A percentile compares a stretch with the other conserved stretches of the same genome.
Evolutionary conservation across 1,139 yeast species (phyloP).

Genomic region (Candida labiduridarum): DNA sequence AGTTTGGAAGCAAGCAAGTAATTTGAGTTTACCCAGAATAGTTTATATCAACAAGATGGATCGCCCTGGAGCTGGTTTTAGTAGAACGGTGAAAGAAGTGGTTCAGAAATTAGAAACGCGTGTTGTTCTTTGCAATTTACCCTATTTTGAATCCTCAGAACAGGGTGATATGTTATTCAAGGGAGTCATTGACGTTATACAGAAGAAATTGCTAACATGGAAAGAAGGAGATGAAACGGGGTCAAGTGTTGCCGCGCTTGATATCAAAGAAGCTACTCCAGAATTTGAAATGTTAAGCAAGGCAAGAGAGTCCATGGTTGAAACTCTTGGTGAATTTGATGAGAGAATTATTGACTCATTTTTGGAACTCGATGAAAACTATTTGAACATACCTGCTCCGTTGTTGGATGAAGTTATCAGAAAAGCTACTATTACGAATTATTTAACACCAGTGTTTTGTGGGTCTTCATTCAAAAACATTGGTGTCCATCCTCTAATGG

Average conservation of each 20-base stretch:
- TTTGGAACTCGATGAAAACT: slow-evolving; percentile 70
- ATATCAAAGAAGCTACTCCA: slow-evolving; percentile 35
- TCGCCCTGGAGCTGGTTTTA: slow-evolving; percentile 91
- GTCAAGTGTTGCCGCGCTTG: slow-evolving; percentile 52
- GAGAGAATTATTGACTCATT: slow-evolving; percentile 77
- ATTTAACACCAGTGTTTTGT: slow-evolving; percentile 79
- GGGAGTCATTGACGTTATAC: slow-evolving; percentile 85
- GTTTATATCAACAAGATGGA: slow-evolving; percentile 95
- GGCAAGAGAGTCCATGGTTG: slow-evolving; percentile 77
- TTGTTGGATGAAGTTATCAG: slow-evolving; percentile 62
- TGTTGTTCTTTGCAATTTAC: slow-evolving; percentile 77
- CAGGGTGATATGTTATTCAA: slow-evolving; percentile 51
- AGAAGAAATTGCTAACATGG: slow-evolving; percentile 71
- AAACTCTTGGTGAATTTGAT: slow-evolving; percentile 80
- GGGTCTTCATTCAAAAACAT: slow-evolving; percentile 93
- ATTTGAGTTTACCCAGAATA: slow-evolving; percentile 67
- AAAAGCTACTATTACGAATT: slow-evolving; percentile 57
- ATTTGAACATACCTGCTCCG: slow-evolving; percentile 58
- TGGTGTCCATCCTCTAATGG: slow-evolving; percentile 93
- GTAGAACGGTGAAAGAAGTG: slow-evolving; percentile 84
- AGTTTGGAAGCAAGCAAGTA: slow-evolving; percentile 88
- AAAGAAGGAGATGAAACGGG: slow-evolving; percentile 53
- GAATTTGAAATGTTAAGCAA: slow-evolving; percentile 51
- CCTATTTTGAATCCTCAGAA: slow-evolving; percentile 55
- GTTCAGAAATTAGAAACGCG: slow-evolving; percentile 76